Conservation (phyloP, 2,329 filamentous ascomycete species). For the Simplicillium sp. region DNA sequence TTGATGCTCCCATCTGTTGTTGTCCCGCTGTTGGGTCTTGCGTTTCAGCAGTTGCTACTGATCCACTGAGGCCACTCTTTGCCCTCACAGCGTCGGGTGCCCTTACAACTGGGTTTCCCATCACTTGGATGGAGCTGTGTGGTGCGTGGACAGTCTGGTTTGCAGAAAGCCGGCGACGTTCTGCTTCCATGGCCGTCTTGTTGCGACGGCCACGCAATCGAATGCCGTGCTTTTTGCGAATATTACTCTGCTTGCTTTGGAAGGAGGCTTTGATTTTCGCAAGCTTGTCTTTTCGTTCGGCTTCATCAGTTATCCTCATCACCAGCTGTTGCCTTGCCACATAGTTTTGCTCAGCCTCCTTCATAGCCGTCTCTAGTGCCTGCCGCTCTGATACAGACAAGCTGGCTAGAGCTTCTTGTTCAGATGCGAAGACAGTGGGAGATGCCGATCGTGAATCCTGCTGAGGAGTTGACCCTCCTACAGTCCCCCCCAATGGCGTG, state of each 20-base stretch:
- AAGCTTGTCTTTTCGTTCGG: conserved; percentile 21
- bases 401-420: conserved; percentile 1
- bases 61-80: too few species aligned
- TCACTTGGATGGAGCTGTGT: too few species aligned
- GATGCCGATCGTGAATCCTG: too few species aligned
- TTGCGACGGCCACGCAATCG: conserved; percentile 39
- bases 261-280: conserved; percentile 40
- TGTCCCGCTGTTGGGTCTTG: too few species aligned
- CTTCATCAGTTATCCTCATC: conserved; percentile 21
- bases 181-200: conserved; percentile 33
- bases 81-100: background rate
- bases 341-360: conserved; percentile 22
- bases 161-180: conserved; percentile 17
- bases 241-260: conserved; percentile 45
- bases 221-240: conserved; percentile 50
- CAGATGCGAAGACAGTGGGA: background rate
- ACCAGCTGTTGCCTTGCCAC: conserved; percentile 32
- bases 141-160: too few species aligned
- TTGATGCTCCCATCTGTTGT: too few species aligned
- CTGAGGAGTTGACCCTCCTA: background rate
- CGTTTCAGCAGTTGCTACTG: too few species aligned
- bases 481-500: background rate
- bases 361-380: conserved; percentile 19
- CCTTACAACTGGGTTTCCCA: too few species aligned
- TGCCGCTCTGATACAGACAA: background rate